phyloP scores from a whole-genome alignment of 73 alveolate genomes.

The Paraurostyla sp. region DNA sequence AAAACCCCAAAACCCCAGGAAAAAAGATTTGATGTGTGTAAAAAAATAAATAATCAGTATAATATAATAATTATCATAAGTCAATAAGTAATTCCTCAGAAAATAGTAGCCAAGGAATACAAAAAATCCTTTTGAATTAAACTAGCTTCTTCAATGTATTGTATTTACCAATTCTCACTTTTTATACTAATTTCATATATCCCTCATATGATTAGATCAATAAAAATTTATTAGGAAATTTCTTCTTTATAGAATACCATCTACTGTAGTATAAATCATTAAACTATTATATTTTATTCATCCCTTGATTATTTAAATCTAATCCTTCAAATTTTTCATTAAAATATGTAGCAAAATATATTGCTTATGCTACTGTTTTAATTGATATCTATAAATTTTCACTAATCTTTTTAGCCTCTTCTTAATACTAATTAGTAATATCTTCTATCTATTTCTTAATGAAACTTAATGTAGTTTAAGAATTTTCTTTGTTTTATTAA shows the following conservation, averaged over 20 bases:
- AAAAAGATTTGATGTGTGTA: too few species aligned
- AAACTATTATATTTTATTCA: too few species aligned
- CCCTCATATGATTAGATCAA: background rate
- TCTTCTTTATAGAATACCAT: background rate
- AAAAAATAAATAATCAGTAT: too few species aligned
- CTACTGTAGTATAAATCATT: background rate
- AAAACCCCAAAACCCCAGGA: too few species aligned
- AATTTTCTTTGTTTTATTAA: background rate
- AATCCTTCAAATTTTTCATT: background rate
- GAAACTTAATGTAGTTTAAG: background rate
- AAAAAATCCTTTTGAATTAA: background rate
- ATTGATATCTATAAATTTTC: background rate
- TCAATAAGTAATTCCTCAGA: constrained; percentile 16
- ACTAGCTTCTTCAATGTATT: background rate
- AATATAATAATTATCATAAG: too few species aligned
- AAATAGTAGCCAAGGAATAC: constrained; percentile 28
- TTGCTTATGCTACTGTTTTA: background rate
- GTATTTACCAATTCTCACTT: background rate
- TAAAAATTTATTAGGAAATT: too few species aligned
- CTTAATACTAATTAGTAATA: too few species aligned
- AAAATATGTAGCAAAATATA: too few species aligned
- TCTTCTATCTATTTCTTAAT: background rate
- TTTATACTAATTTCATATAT: background rate
- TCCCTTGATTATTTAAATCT: background rate
- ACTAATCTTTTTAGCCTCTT: too few species aligned